Percentiles rank a stretch among this genome's conserved stretches.
Conservation (phyloP, 169 alveolate species). For the Plasmodium fragile region DNA sequence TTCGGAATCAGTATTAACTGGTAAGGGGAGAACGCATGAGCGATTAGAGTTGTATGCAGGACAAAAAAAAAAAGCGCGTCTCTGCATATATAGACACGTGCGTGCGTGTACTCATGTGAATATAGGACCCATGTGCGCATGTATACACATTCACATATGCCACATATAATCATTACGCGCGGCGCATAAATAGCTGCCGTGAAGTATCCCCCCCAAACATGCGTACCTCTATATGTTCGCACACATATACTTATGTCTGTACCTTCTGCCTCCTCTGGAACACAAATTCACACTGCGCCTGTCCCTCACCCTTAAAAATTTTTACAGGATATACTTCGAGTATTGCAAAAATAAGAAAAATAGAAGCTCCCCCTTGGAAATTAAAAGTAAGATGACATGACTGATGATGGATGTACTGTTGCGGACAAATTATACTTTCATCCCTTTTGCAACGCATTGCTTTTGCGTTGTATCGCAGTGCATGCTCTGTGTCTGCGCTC, state of each 20-base stretch:
- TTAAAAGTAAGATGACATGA: constrained; percentile 9
- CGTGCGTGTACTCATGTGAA: background rate
- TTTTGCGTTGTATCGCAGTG: background rate
- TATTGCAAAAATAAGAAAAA: constrained; percentile 29
- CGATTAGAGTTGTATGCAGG: background rate
- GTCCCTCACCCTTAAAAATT: background rate
- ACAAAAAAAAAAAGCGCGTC: background rate
- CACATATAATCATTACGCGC: background rate
- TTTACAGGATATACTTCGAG: constrained; percentile 54
- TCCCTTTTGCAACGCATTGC: background rate
- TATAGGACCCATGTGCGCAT: background rate
- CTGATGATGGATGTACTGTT: background rate
- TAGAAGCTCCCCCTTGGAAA: constrained; percentile 11
- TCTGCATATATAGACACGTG: background rate
- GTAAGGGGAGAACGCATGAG: constrained; percentile 15
- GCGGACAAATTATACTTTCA: background rate
- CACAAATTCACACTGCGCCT: background rate
- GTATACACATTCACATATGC: background rate
- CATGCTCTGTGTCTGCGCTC: background rate
- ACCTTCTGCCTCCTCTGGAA: background rate
- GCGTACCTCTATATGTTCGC: background rate
- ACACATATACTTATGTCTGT: background rate
- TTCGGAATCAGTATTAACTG: constrained; percentile 61
- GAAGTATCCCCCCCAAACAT: background rate
- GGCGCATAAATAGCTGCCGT: background rate